A percentile compares a stretch with the other conserved stretches of the same genome.
phyloP scores from a whole-genome alignment of 2,329 filamentous ascomycete genomes.

The Pleoardoris graminearum region DNA sequence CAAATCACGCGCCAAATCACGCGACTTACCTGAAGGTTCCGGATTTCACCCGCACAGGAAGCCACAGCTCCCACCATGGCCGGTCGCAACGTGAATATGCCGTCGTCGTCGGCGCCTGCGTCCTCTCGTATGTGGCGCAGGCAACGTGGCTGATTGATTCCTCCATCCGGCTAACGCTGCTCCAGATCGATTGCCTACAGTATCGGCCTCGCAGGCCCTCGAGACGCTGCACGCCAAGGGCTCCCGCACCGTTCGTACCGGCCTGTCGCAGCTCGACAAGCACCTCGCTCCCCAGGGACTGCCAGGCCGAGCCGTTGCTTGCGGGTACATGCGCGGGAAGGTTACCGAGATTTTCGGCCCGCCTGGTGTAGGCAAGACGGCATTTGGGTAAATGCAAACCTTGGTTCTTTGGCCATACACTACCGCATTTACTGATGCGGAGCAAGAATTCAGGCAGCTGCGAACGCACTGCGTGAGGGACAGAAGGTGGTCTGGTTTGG shows the following conservation, averaged over 20 bases:
- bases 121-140: conserved; percentile 42
- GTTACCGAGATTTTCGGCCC: conserved; percentile 88
- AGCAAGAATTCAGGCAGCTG: conserved; percentile 69
- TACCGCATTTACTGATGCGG: conserved; percentile 29
- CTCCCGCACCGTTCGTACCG: conserved; percentile 53
- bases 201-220: conserved; percentile 74
- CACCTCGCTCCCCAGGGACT: conserved; percentile 37
- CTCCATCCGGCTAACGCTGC: conserved; percentile 18
- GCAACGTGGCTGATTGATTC: background rate
- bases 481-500: conserved; percentile 80
- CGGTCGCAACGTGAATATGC: conserved; percentile 28
- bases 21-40: conserved; percentile 17
- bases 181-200: conserved; percentile 73
- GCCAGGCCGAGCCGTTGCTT: conserved; percentile 26
- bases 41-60: conserved; percentile 5
- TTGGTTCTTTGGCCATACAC: conserved; percentile 15
- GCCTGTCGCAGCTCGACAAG: conserved; percentile 53
- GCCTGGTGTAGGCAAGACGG: conserved; percentile 82
- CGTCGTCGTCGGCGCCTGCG: conserved; percentile 34
- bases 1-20: conserved; percentile 21
- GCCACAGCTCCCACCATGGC: conserved; percentile 29
- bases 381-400: conserved; percentile 66
- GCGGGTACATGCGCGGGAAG: conserved; percentile 73
- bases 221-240: conserved; percentile 60
- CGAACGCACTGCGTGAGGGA: conserved; percentile 63